phyloP scores from a whole-genome alignment of 2,329 filamentous ascomycete genomes.

The Pseudocercospora fuligena region DNA sequence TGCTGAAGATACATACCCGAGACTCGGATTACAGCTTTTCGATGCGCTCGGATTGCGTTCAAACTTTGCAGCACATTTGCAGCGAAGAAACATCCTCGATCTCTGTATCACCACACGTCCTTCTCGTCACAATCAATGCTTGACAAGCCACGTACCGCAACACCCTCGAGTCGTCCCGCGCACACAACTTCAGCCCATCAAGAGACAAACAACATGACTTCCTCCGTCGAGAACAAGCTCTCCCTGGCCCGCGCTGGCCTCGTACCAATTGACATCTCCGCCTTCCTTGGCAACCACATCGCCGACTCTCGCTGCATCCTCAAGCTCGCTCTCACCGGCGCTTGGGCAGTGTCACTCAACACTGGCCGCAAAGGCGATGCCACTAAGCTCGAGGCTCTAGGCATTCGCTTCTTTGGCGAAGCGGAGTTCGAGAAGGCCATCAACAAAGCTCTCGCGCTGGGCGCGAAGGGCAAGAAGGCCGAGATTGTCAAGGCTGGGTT shows the following conservation, averaged over 20 bases:
- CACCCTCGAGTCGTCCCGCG: not conserved
- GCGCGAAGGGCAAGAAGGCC: not conserved
- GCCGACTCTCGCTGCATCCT: not conserved
- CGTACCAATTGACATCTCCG: not conserved
- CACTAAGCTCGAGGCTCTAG: conserved; percentile 12
- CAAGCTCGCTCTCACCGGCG: conserved; percentile 10
- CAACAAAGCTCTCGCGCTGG: not conserved
- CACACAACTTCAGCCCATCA: not conserved
- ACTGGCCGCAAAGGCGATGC: conserved; percentile 21
- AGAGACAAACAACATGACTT: not conserved
- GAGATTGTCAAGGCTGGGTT: conserved; percentile 5
- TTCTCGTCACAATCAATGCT: not conserved
- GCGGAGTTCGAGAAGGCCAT: not conserved
- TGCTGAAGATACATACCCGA: not conserved
- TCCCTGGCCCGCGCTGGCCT: not conserved
- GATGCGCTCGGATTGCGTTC: not conserved
- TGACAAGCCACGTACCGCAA: not conserved
- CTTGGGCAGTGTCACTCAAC: conserved; percentile 15
- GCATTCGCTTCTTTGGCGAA: conserved; percentile 10
- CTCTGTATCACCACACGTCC: not conserved
- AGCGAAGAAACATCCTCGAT: not conserved
- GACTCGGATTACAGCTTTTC: not conserved
- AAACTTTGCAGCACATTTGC: not conserved
- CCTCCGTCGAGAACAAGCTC: not conserved
- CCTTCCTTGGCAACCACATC: conserved; percentile 3